A percentile compares a stretch with the other conserved stretches of the same genome.
These are phyloP conservation scores for Pichia sp. DNA, from an alignment of 1,139 yeast genomes.

Conservation along the genomic window DNA sequence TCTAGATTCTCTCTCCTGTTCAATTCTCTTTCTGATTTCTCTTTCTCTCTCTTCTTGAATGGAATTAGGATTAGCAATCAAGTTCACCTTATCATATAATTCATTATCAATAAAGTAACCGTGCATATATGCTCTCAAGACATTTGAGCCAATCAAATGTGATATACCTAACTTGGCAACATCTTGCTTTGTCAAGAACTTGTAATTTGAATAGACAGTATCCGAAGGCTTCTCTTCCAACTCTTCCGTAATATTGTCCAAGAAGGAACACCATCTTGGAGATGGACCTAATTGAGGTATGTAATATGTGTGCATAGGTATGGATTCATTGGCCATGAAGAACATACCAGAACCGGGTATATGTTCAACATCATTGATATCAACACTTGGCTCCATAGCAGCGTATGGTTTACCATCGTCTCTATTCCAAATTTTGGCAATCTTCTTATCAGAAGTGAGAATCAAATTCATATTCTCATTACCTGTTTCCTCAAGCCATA, in stretches of 20 bases:
- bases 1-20: constrained; percentile 89
- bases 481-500: constrained; percentile 62
- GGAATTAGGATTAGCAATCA: constrained; percentile 90
- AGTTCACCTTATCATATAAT: constrained; percentile 83
- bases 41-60: constrained; percentile 87
- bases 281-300: constrained; percentile 96
- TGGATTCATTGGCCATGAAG: constrained; percentile 94
- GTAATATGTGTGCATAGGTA: constrained; percentile 95
- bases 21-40: constrained; percentile 82
- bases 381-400: constrained; percentile 95
- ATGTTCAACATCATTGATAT: constrained; percentile 89
- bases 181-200: constrained; percentile 89
- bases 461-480: constrained; percentile 38
- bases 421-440: constrained; percentile 89
- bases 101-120: constrained; percentile 94
- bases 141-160: constrained; percentile 88
- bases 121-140: constrained; percentile 94
- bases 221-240: constrained; percentile 91
- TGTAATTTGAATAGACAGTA: constrained; percentile 87
- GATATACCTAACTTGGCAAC: constrained; percentile 71
- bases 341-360: constrained; percentile 90
- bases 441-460: constrained; percentile 80
- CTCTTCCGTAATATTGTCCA: constrained; percentile 95
- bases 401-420: constrained; percentile 77
- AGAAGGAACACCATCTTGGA: constrained; percentile 95